Evolutionary conservation across 768 basidiomycete genomes (phyloP), one percentile per base, ranked within the genome.

Genomic region (Tricholoma flavovirens): DNA sequence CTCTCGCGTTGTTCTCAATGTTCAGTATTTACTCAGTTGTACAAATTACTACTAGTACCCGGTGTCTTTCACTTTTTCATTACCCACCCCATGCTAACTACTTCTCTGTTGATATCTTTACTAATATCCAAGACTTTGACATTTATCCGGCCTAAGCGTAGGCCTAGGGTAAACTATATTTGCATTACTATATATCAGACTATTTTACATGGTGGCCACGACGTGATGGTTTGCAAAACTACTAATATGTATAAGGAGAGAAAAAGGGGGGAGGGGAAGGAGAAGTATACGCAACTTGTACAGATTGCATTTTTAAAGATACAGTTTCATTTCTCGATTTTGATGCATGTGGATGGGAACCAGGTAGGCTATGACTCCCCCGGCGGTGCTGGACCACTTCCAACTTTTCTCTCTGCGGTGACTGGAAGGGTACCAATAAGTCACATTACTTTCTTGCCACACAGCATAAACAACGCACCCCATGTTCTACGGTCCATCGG

Each of bases 401-500:
- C 72, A n/a, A 80, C 67, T 53, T 79, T 83, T 54, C 82, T 69
- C 64, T 83, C 82, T 2, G 81, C 81, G 2, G 80, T 83, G 53
- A 82, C 80, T 82, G 56, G 1, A 35, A 46, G 24, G 57, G 38
- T 3, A 17, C 49, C 3, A 14, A 54, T 38, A 21, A 42, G 46
- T 21, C n/a, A 32, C 30, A 3, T 45, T 24, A n/a, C 33, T 17
- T n/a, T 4, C 7, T 11, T 12, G 53, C 11, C 32, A 15, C 32
- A 15, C 15, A 52, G 30, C 43, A 22, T 30, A 19, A 15, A 26
- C 6, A 5, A 76, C 88, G 57, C 60, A 95, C 94, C 87, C 96
- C 96, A 99, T 2, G 86, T 76, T 63, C 93, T 75, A 29, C 97
- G 79, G 67, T 98, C 96, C 93, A 99, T 95, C n/a, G 97, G 97